A percentile compares a stretch with the other conserved stretches of the same genome.
These are phyloP conservation scores for Hanseniaspora clermontiae DNA, from an alignment of 805 yeast species.

Conservation along the genomic window DNA sequence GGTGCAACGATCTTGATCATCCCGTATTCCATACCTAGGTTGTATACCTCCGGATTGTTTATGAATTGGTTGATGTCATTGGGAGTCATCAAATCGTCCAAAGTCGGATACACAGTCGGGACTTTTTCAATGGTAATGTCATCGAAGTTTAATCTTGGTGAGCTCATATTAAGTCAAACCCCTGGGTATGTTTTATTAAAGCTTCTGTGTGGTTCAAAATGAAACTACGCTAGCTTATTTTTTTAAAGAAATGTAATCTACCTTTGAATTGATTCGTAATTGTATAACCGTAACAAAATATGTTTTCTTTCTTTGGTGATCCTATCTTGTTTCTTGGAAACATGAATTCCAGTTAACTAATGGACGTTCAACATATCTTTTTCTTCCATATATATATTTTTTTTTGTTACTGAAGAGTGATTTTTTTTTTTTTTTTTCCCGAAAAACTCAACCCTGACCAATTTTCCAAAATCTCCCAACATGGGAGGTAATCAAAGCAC, in stretches of 20 bases:
- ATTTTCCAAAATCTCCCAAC: too few relatives aligned
- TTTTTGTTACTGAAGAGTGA: neutral
- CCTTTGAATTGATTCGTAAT: too few relatives aligned
- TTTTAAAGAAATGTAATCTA: too few relatives aligned
- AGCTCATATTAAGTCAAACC: neutral
- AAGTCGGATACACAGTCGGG: conserved; percentile 48
- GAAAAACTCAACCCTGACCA: neutral
- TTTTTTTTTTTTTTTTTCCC: too few relatives aligned
- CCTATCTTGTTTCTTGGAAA: too few relatives aligned
- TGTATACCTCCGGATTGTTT: conserved; percentile 34
- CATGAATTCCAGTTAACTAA: too few relatives aligned
- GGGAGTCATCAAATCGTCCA: conserved; percentile 50
- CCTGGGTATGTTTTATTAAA: too few relatives aligned
- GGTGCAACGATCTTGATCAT: conserved; percentile 69
- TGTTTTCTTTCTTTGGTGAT: too few relatives aligned
- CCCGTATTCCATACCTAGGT: conserved; percentile 48
- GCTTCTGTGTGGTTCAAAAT: too few relatives aligned
- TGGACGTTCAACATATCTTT: neutral
- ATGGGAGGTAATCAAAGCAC: neutral
- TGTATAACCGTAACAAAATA: too few relatives aligned
- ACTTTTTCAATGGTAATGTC: conserved; percentile 19
- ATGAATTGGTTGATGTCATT: conserved; percentile 36
- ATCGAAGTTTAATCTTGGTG: neutral
- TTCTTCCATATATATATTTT: too few relatives aligned
- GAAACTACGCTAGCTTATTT: too few relatives aligned